Conservation (phyloP, 164 flowering plant species). For the Taxillus chinensis region DNA sequence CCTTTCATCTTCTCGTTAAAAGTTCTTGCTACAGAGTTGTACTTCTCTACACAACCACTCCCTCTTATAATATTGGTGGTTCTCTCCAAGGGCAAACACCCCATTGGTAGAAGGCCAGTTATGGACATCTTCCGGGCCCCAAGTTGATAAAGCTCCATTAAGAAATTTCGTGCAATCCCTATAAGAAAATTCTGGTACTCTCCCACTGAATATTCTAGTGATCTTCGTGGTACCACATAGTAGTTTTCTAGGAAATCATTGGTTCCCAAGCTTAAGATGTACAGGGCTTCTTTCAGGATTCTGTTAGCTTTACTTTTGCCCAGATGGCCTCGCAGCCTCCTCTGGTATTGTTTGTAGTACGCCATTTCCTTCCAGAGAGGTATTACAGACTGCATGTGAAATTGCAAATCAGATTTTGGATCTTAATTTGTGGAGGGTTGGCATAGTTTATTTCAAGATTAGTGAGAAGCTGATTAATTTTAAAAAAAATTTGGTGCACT, state of each 20-base stretch:
- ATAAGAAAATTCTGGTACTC: slow-evolving; percentile 31
- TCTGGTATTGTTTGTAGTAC: slow-evolving; percentile 54
- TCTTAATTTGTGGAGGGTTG: background rate
- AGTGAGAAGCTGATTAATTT: too few species aligned
- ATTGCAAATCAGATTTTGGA: background rate
- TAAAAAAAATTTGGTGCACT: too few species aligned
- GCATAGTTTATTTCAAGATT: too few species aligned
- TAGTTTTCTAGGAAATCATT: slow-evolving; percentile 68
- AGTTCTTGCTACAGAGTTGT: slow-evolving; percentile 31
- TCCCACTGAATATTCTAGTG: slow-evolving; percentile 18
- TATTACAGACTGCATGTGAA: slow-evolving; percentile 42
- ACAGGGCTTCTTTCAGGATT: slow-evolving; percentile 32
- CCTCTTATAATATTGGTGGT: slow-evolving; percentile 18
- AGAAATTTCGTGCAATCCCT: slow-evolving; percentile 27
- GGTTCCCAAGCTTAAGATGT: slow-evolving; percentile 57
- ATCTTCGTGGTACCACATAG: slow-evolving; percentile 19
- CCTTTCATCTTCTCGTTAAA: slow-evolving; percentile 30
- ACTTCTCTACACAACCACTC: slow-evolving; percentile 29
- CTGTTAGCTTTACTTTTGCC: slow-evolving; percentile 31
- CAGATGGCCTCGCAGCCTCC: slow-evolving; percentile 22
- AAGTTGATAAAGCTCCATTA: slow-evolving; percentile 23
- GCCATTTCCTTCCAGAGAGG: slow-evolving; percentile 60
- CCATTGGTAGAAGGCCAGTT: slow-evolving; percentile 60
- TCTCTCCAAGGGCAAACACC: slow-evolving; percentile 65
- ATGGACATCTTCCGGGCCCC: slow-evolving; percentile 46